Evolutionary conservation across 495 filamentous ascomycete genomes (phyloP).

Genomic region (Annulohypoxylon nitens): DNA sequence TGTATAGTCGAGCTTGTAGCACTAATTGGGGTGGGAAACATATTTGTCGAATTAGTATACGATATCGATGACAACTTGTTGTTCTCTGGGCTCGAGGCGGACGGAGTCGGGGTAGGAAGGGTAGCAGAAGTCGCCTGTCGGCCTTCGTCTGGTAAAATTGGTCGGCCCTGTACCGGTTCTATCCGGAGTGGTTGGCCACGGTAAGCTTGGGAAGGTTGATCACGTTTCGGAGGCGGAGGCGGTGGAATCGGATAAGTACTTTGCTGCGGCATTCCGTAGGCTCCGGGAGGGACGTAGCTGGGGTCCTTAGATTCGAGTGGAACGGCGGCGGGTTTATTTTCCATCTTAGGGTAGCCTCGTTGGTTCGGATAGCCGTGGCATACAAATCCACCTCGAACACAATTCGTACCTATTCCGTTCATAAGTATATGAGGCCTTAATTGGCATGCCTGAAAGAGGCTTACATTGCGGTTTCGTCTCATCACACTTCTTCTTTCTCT

Average conservation of each 20-base stretch:
- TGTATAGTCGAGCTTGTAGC: slow-evolving; percentile 62
- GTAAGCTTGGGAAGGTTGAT: slow-evolving; percentile 62
- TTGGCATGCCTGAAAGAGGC: slow-evolving; percentile 41
- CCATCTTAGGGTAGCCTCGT: slow-evolving; percentile 76
- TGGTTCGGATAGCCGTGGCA: slow-evolving; percentile 90
- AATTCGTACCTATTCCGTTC: slow-evolving; percentile 81
- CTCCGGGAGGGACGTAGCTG: slow-evolving; percentile 70
- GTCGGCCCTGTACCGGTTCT: slow-evolving; percentile 67
- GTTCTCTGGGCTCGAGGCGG: slow-evolving; percentile 66
- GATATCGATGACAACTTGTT: slow-evolving; percentile 67
- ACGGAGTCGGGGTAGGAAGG: slow-evolving; percentile 58
- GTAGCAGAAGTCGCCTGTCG: slow-evolving; percentile 63
- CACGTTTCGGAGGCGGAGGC: slow-evolving; percentile 58
- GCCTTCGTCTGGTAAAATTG: slow-evolving; percentile 63
- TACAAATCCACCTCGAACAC: slow-evolving; percentile 88
- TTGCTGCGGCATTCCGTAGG: slow-evolving; percentile 67
- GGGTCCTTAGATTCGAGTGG: slow-evolving; percentile 88
- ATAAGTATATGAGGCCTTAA: slow-evolving; percentile 35
- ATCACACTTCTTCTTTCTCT: slow-evolving; percentile 98
- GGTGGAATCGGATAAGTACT: slow-evolving; percentile 54
- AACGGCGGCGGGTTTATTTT: slow-evolving; percentile 72
- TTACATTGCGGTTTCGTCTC: slow-evolving; percentile 94
- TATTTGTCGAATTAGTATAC: slow-evolving; percentile 58
- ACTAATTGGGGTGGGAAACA: slow-evolving; percentile 68
- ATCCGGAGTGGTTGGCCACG: slow-evolving; percentile 67